A percentile compares a stretch with the other conserved stretches of the same genome.
Evolutionary conservation across 768 basidiomycete species (phyloP).

Genomic region (Tricholomella constricta): DNA sequence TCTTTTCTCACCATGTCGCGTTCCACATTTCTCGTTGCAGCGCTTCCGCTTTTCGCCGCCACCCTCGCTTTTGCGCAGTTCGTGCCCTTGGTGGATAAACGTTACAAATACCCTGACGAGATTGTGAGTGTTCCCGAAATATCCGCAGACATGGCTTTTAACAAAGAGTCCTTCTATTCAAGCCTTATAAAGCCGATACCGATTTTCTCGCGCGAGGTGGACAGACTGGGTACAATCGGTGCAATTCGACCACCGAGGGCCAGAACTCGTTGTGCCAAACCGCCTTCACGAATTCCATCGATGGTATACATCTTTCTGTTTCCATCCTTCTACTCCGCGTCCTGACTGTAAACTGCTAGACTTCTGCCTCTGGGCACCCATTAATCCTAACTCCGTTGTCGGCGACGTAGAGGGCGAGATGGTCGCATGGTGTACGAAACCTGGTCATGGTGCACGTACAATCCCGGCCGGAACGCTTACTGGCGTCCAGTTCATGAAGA

Average conservation of each 20-base stretch:
- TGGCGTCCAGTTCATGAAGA: slow-evolving; percentile 61
- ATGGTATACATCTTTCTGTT: slow-evolving; percentile 35
- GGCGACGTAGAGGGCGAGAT: slow-evolving; percentile 68
- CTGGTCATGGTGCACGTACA: slow-evolving; percentile 67
- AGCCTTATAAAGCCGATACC: slow-evolving; percentile 21
- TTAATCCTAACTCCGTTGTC: slow-evolving; percentile 51
- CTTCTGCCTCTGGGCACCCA: slow-evolving; percentile 68
- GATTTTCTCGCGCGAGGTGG: slow-evolving; percentile 38
- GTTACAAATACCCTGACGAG: neutral
- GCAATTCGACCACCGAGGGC: slow-evolving; percentile 56
- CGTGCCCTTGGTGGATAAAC: no score
- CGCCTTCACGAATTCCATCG: slow-evolving; percentile 45
- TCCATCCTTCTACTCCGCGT: slow-evolving; percentile 1
- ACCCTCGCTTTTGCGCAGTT: no score
- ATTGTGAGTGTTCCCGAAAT: neutral
- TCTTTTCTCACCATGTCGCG: no score
- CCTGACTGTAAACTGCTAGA: slow-evolving; percentile 37
- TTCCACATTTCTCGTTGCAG: no score
- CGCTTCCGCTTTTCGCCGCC: no score
- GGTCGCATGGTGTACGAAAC: slow-evolving; percentile 76
- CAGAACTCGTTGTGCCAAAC: slow-evolving; percentile 57
- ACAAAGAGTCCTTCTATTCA: neutral
- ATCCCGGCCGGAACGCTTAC: slow-evolving; percentile 70
- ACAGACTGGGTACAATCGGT: slow-evolving; percentile 59
- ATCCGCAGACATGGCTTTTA: neutral